A percentile compares a stretch with the other conserved stretches of the same genome.
These are phyloP conservation scores for Colletotrichum tofieldiae DNA, from an alignment of 2,329 filamentous ascomycete genomes.

Conservation along the genomic window DNA sequence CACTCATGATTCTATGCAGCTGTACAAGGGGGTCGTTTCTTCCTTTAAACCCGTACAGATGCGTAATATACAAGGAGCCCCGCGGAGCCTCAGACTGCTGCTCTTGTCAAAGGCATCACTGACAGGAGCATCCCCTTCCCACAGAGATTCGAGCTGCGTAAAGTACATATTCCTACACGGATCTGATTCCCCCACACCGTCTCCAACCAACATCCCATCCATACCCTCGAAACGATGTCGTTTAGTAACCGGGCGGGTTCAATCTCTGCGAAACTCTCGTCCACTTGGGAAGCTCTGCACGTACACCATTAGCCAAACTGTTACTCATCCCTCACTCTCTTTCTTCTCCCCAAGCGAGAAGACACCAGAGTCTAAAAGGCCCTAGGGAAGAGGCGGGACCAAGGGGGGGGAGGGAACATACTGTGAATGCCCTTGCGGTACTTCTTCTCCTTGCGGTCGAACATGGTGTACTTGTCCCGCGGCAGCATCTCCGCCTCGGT, in stretches of 20 bases:
- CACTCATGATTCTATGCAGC: constrained; percentile 1
- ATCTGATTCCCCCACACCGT: not conserved
- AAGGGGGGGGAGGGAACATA: constrained; percentile 65
- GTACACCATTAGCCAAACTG: constrained; percentile 34
- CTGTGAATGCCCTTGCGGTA: constrained; percentile 99
- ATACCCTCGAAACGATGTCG: not conserved
- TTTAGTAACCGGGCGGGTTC: constrained; percentile 94
- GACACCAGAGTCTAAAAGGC: not conserved
- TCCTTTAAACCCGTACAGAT: constrained; percentile 6
- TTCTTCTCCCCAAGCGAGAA: not conserved
- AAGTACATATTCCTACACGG: constrained; percentile 25
- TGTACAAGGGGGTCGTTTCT: not conserved
- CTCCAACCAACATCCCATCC: not conserved
- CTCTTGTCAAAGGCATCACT: not conserved
- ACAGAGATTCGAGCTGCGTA: constrained; percentile 4
- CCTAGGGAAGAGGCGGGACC: constrained; percentile 6
- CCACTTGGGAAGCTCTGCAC: constrained; percentile 87
- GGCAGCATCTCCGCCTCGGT: constrained; percentile 96
- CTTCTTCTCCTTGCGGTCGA: constrained; percentile 94
- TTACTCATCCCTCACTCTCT: not conserved
- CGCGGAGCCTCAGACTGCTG: not conserved
- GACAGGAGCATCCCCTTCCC: not conserved
- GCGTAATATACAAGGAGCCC: constrained; percentile 35
- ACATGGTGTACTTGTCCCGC: constrained; percentile 97
- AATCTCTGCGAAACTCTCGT: constrained; percentile 94